These are phyloP conservation scores for Paraurostyla sp. DNA, from an alignment of 73 alveolate species.

Conservation along the genomic window DNA sequence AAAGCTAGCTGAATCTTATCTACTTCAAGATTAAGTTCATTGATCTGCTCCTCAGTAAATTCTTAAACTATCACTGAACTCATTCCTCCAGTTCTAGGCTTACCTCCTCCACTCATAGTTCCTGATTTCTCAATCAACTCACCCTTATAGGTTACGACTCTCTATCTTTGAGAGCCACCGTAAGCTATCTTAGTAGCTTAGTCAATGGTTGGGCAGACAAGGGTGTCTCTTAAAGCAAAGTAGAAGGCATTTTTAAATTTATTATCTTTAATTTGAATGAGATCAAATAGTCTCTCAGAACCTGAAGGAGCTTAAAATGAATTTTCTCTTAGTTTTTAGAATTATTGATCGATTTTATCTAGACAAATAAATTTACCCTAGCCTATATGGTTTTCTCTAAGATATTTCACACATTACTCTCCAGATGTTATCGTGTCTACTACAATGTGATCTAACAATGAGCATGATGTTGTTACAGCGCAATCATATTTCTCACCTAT, in stretches of 20 bases:
- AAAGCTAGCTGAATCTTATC: conserved; percentile 37
- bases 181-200: conserved; percentile 89
- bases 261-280: conserved; percentile 57
- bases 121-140: conserved; percentile 93
- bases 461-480: conserved; percentile 48
- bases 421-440: conserved; percentile 12
- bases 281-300: conserved; percentile 82
- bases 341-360: conserved; percentile 77
- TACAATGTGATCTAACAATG: conserved; percentile 12
- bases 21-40: conserved; percentile 62
- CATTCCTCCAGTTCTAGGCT: conserved; percentile 91
- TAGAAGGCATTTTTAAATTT: conserved; percentile 81
- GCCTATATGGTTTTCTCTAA: conserved; percentile 25
- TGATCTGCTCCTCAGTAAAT: conserved; percentile 55
- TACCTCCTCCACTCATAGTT: conserved; percentile 96
- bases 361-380: conserved; percentile 67
- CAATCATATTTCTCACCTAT: conserved; percentile 43
- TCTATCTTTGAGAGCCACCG: conserved; percentile 73
- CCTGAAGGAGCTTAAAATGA: conserved; percentile 63
- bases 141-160: conserved; percentile 94
- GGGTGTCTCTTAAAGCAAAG: conserved; percentile 87
- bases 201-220: conserved; percentile 85
- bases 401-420: conserved; percentile 1
- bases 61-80: conserved; percentile 17
- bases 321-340: conserved; percentile 44